These are phyloP conservation scores for Candida peoriensis DNA, from an alignment of 805 yeast species.

Conservation along the genomic window DNA sequence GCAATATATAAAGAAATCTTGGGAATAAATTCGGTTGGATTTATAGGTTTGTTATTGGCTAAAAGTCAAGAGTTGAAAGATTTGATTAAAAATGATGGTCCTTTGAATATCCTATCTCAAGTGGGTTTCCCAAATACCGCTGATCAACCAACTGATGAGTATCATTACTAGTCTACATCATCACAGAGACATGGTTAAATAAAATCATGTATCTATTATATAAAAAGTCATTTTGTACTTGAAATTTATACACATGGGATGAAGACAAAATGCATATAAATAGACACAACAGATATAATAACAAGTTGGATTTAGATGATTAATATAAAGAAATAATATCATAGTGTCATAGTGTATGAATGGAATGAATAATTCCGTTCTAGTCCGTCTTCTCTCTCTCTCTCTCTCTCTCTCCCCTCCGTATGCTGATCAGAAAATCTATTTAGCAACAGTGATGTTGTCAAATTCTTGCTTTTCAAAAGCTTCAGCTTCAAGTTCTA, in stretches of 20 bases:
- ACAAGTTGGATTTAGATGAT: too few species aligned
- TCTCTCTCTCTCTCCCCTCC: too few species aligned
- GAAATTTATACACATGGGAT: too few species aligned
- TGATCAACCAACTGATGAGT: conserved; percentile 54
- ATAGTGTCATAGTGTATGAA: too few species aligned
- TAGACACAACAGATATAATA: too few species aligned
- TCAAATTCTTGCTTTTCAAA: conserved; percentile 86
- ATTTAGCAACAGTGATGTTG: conserved; percentile 44
- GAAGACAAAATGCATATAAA: too few species aligned
- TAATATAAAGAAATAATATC: too few species aligned
- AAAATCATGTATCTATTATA: too few species aligned
- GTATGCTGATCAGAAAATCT: not conserved
- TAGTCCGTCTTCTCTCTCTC: too few species aligned
- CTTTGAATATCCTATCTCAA: conserved; percentile 46
- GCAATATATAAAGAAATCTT: conserved; percentile 21
- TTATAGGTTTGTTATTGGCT: conserved; percentile 72
- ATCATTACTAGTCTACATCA: conserved; percentile 51
- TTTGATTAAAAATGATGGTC: conserved; percentile 41
- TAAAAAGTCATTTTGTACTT: too few species aligned
- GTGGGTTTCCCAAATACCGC: conserved; percentile 65
- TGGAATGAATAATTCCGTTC: too few species aligned
- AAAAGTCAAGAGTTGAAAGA: conserved; percentile 55
- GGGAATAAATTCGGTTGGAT: conserved; percentile 79
- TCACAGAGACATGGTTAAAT: too few species aligned
- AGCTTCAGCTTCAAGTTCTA: conserved; percentile 92